Evolutionary conservation across 441 rosid species (phyloP), one percentile per base, ranked within the genome.

Genomic region (Mallotus japonicus): DNA sequence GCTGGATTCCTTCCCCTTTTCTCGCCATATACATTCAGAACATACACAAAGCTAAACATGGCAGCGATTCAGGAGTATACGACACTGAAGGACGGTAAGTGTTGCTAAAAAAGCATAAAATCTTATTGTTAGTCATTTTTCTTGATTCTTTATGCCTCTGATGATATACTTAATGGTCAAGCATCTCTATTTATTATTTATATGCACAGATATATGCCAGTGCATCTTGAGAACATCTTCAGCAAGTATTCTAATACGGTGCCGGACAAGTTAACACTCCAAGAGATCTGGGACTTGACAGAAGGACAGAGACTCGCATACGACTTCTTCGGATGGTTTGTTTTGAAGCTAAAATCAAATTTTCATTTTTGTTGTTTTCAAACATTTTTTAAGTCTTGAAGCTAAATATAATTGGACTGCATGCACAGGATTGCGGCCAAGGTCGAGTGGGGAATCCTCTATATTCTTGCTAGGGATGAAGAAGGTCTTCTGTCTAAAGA

Each of bases 1-100:
- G 95, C 13, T 92, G 97, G 97, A 34, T 94, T 10, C 99, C 96
- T 13, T 87, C 90, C 22, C 97, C 87, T 3, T 78, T 92, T 75
- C 78, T 91, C 5, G 98, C 98, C 3, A 81, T 92, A 34, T 86
- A 92, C 80, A 75, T 92, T 20, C 72, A 71, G 70, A 94, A 89
- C 83, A 90, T 95, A 55, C 96, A 95, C 86, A 92, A 69, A 79
- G 83, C 83, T 71, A 91, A 89, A 77, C 96, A 92, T 16, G 96
- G 97, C 14, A 90, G 97, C 44, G 97, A 85, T 69, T 83, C 88
- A 0, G 88, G 84, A 20, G 79, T 86, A 11, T 89, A 89, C 28
- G 97, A 91, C 80, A 85, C 86, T 0, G 97, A 92, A 84, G 97
- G 97, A 82, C 86, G 97, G 95, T 89, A 34, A 34, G 40, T 3